Evolutionary conservation across 192 early-diverging fungal species (phyloP).

Genomic region (Coemansia sp.): DNA sequence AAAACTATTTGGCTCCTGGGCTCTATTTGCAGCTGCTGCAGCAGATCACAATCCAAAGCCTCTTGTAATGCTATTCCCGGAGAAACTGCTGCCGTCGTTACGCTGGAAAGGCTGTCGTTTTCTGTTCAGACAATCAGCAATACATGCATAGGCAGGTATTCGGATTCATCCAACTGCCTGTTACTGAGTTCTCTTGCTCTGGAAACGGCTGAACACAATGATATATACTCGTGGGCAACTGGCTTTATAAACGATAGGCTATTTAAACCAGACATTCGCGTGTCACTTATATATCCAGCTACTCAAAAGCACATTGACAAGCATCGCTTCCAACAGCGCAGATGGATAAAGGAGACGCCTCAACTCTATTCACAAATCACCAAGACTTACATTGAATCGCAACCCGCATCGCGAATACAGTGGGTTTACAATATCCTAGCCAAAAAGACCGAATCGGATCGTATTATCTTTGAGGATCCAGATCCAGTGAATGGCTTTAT

Average conservation of each 20-base stretch:
- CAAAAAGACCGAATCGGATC: slow-evolving; percentile 64
- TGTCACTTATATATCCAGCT: slow-evolving; percentile 65
- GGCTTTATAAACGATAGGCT: slow-evolving; percentile 32
- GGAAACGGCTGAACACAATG: slow-evolving; percentile 57
- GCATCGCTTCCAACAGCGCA: slow-evolving; percentile 63
- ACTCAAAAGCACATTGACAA: slow-evolving; percentile 72
- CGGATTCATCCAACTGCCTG: neutral
- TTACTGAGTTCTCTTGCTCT: slow-evolving; percentile 21
- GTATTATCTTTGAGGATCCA: slow-evolving; percentile 62
- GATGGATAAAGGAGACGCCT: slow-evolving; percentile 66
- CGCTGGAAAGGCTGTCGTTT: slow-evolving; percentile 39
- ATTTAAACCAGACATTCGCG: slow-evolving; percentile 58
- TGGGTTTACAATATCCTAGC: slow-evolving; percentile 81
- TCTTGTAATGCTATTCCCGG: slow-evolving; percentile 9
- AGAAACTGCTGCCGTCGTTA: slow-evolving; percentile 34
- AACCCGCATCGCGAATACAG: slow-evolving; percentile 61
- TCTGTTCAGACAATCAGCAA: slow-evolving; percentile 3
- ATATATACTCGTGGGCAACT: slow-evolving; percentile 70
- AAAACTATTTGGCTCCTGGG: slow-evolving; percentile 49
- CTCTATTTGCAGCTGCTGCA: slow-evolving; percentile 6
- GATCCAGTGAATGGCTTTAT: slow-evolving; percentile 68
- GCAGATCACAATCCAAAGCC: neutral
- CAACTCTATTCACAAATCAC: slow-evolving; percentile 57
- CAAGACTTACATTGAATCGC: slow-evolving; percentile 62
- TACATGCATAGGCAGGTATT: neutral